A percentile compares a stretch with the other conserved stretches of the same genome.
Evolutionary conservation across 495 filamentous ascomycete species (phyloP).

Genomic region (Niebla homalea): DNA sequence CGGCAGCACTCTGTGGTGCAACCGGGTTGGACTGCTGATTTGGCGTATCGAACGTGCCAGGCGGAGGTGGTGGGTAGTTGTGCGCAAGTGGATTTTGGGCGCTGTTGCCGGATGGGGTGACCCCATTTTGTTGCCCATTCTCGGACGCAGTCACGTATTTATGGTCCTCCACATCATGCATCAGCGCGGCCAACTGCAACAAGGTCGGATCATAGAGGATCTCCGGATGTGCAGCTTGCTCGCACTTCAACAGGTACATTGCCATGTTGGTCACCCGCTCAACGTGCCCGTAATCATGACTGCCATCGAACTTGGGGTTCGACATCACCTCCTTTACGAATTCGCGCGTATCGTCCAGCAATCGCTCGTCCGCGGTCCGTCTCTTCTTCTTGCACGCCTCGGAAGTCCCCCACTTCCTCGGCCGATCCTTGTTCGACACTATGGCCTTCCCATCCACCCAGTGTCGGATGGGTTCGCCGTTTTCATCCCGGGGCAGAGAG

Average conservation of each 20-base stretch:
- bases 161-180: slow-evolving; percentile 17
- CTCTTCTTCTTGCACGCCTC: background rate
- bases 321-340: slow-evolving; percentile 65
- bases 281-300: slow-evolving; percentile 78
- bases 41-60: background rate
- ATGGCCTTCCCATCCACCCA: background rate
- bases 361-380: background rate
- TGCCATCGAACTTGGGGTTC: slow-evolving; percentile 51
- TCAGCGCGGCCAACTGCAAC: slow-evolving; percentile 10
- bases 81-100: background rate
- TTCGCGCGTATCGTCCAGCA: slow-evolving; percentile 11
- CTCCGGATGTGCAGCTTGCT: slow-evolving; percentile 7
- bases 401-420: background rate
- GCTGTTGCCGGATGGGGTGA: background rate
- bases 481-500: slow-evolving; percentile 8
- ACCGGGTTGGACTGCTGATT: no score
- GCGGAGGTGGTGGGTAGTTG: background rate
- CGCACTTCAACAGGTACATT: slow-evolving; percentile 34
- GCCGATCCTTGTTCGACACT: background rate
- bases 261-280: slow-evolving; percentile 62
- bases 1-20: no score
- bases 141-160: slow-evolving; percentile 5
- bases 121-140: background rate
- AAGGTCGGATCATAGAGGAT: slow-evolving; percentile 4
- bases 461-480: background rate